Percentiles rank a stretch among this genome's conserved stretches.
These are phyloP conservation scores for Malassezia psittaci DNA, from an alignment of 1,284 basidiomycete genomes.

Conservation along the genomic window DNA sequence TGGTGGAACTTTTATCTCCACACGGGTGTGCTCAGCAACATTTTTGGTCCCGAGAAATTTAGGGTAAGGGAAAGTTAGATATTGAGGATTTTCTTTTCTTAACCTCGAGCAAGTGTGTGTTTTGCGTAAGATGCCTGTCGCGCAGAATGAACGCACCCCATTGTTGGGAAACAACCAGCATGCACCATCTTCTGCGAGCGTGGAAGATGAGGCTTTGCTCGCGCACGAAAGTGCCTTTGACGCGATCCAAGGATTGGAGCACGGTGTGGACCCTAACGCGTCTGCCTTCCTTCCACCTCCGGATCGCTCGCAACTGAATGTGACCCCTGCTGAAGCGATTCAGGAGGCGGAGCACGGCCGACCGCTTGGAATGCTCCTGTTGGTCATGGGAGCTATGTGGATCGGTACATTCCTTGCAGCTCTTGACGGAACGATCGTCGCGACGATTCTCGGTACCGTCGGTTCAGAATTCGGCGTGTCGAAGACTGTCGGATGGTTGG, in stretches of 20 bases:
- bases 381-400: conserved; percentile 46
- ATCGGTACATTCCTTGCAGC: conserved; percentile 42
- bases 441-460: conserved; percentile 37
- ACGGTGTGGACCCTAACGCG: conserved; percentile 44
- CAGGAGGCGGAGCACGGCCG: conserved; percentile 23
- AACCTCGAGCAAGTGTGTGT: too few relatives aligned
- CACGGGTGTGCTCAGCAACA: background rate
- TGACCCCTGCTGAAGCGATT: conserved; percentile 10
- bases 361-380: conserved; percentile 29
- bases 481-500: conserved; percentile 42
- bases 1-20: background rate
- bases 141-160: conserved; percentile 24
- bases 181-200: conserved; percentile 12
- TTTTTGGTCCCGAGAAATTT: background rate
- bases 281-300: conserved; percentile 39
- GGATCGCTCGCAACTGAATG: conserved; percentile 31
- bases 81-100: too few relatives aligned
- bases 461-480: conserved; percentile 45
- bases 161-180: conserved; percentile 22
- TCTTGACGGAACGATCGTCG: conserved; percentile 44
- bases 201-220: conserved; percentile 31
- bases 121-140: background rate
- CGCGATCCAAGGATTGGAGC: conserved; percentile 35
- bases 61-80: background rate
- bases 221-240: conserved; percentile 42